Conservation (phyloP, 106 monocot genomes). For the Amphibolis antarctica region DNA sequence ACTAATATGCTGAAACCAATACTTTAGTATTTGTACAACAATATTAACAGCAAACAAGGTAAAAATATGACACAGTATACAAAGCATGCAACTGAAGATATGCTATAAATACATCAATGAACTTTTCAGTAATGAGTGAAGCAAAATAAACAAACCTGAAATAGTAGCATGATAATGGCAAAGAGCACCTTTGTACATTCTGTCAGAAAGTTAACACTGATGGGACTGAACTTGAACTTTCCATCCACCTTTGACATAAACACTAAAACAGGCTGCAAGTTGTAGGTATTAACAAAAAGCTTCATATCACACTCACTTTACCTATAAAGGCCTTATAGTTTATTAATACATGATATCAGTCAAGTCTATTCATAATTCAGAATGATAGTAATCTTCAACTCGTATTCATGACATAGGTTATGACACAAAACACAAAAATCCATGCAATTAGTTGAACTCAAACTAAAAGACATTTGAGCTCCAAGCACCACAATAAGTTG, state of each 20-base stretch:
- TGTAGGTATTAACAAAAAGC: background rate
- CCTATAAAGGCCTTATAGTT: background rate
- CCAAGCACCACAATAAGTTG: too few species aligned
- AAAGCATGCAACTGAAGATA: too few species aligned
- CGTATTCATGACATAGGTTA: background rate
- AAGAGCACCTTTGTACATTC: conserved; percentile 70
- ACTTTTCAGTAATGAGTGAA: background rate
- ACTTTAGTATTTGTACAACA: too few species aligned
- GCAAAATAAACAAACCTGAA: conserved; percentile 43
- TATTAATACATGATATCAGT: background rate
- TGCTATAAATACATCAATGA: background rate
- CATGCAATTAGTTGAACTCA: too few species aligned
- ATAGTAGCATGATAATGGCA: conserved; percentile 63
- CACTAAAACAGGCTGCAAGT: conserved; percentile 70
- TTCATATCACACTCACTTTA: background rate
- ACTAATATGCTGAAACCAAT: too few species aligned
- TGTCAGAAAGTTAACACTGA: conserved; percentile 84
- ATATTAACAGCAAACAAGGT: too few species aligned
- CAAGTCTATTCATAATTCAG: background rate
- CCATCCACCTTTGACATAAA: conserved; percentile 93
- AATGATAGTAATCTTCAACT: too few species aligned
- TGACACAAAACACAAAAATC: background rate
- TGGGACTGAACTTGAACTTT: conserved; percentile 69
- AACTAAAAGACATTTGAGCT: too few species aligned
- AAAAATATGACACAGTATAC: too few species aligned